Evolutionary conservation across 495 filamentous ascomycete species (phyloP).

Genomic region (Darksidea phi): DNA sequence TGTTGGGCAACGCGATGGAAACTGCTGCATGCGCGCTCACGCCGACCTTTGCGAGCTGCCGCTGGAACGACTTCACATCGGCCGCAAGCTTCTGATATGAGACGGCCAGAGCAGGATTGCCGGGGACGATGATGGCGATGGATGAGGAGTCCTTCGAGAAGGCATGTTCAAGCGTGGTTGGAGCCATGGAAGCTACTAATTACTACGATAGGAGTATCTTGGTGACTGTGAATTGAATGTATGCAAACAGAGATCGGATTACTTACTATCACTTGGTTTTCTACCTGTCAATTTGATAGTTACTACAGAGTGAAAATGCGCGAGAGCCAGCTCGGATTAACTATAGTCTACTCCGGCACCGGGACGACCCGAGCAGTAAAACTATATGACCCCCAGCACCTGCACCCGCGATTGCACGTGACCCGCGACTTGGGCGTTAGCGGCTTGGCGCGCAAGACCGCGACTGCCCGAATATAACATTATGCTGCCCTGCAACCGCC

Average conservation of each 20-base stretch:
- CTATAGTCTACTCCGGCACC: not conserved
- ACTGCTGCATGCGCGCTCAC: constrained; percentile 63
- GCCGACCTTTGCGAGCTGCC: constrained; percentile 68
- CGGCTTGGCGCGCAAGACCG: too few species aligned
- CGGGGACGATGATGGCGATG: constrained; percentile 69
- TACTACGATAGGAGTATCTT: too few species aligned
- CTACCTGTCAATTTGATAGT: too few species aligned
- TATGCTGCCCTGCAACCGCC: too few species aligned
- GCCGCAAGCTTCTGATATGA: constrained; percentile 62
- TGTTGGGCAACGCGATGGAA: constrained; percentile 74
- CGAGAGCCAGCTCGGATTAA: not conserved
- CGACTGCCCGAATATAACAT: too few species aligned
- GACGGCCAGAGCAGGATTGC: constrained; percentile 58
- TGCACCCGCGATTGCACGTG: too few species aligned
- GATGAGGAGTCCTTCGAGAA: constrained; percentile 46
- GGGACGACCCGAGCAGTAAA: not conserved
- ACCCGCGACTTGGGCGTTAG: too few species aligned
- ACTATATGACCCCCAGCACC: too few species aligned
- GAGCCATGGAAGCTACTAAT: constrained; percentile 18
- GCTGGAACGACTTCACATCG: constrained; percentile 65
- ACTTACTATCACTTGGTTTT: too few species aligned
- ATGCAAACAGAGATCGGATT: not conserved
- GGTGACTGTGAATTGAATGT: not conserved
- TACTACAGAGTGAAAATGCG: not conserved
- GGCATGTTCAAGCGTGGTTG: constrained; percentile 51